These are phyloP conservation scores for Condylostoma magnum DNA, from an alignment of 169 alveolate species.

Conservation along the genomic window DNA sequence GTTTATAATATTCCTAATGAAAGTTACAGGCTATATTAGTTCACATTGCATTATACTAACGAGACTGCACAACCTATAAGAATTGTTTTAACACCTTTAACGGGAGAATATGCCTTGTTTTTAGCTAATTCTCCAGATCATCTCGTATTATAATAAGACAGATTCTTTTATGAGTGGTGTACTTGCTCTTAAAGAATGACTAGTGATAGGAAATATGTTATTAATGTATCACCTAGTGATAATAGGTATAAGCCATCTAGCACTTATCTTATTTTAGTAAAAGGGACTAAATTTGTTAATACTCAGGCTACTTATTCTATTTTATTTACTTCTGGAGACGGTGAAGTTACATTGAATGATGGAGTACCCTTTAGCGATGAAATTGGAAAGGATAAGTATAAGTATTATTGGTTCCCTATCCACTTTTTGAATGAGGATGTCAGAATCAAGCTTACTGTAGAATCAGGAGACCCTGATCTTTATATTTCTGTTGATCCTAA, in stretches of 20 bases:
- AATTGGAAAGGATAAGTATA: conserved; percentile 1
- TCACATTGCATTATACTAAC: conserved; percentile 6
- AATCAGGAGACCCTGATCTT: conserved; percentile 38
- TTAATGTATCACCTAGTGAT: background rate
- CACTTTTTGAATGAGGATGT: conserved; percentile 3
- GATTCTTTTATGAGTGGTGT: background rate
- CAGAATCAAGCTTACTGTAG: background rate
- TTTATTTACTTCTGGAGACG: background rate
- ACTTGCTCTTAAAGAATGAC: background rate
- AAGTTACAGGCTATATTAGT: background rate
- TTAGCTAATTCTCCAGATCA: conserved; percentile 8
- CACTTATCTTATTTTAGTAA: conserved; percentile 21
- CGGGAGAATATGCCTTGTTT: conserved; percentile 7
- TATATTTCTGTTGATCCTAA: conserved; percentile 10
- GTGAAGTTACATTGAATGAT: background rate
- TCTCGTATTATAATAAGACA: no score
- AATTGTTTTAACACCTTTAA: conserved; percentile 19
- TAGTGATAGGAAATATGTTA: background rate
- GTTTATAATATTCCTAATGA: background rate
- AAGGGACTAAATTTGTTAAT: background rate
- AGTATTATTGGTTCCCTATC: conserved; percentile 21
- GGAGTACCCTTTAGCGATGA: background rate
- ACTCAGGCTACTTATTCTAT: conserved; percentile 22
- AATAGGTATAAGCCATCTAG: background rate
- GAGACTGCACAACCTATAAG: background rate